Conservation (phyloP, 192 early-diverging fungal species). For the Thamnidium elegans region DNA sequence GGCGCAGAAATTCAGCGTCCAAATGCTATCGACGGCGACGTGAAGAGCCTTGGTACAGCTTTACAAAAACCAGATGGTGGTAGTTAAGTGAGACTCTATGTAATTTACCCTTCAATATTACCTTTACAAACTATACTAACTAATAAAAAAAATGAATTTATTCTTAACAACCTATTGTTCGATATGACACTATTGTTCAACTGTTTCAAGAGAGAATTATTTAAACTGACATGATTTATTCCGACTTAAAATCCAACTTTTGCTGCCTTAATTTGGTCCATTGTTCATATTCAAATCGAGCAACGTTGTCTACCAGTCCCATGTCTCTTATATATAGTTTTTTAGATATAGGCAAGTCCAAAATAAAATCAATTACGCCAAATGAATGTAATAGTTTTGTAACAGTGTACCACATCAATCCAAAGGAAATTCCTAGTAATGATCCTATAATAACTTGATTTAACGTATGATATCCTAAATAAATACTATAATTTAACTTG, state of each 20-base stretch:
- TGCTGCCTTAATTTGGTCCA: constrained; percentile 31
- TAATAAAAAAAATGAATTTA: too few relatives aligned
- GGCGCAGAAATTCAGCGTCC: too few relatives aligned
- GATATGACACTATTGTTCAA: too few relatives aligned
- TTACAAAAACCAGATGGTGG: too few relatives aligned
- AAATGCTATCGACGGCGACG: too few relatives aligned
- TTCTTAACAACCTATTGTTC: too few relatives aligned
- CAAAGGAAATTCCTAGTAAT: constrained; percentile 53
- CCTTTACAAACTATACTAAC: too few relatives aligned
- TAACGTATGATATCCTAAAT: constrained; percentile 71
- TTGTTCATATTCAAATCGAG: constrained; percentile 51
- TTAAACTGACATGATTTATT: too few relatives aligned
- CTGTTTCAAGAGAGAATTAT: too few relatives aligned
- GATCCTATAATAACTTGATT: constrained; percentile 70
- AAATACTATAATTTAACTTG: constrained; percentile 44
- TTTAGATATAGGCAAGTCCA: constrained; percentile 37
- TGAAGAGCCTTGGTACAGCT: too few relatives aligned
- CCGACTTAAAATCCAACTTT: not conserved
- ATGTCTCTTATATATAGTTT: constrained; percentile 51
- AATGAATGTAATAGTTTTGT: constrained; percentile 34
- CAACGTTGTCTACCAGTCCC: constrained; percentile 40
- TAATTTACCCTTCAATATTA: too few relatives aligned
- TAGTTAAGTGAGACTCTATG: too few relatives aligned
- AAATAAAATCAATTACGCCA: constrained; percentile 41
- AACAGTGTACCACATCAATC: constrained; percentile 52